These are phyloP conservation scores for Solanum ossicruentum DNA, from an alignment of 257 asterid genomes.

Conservation along the genomic window DNA sequence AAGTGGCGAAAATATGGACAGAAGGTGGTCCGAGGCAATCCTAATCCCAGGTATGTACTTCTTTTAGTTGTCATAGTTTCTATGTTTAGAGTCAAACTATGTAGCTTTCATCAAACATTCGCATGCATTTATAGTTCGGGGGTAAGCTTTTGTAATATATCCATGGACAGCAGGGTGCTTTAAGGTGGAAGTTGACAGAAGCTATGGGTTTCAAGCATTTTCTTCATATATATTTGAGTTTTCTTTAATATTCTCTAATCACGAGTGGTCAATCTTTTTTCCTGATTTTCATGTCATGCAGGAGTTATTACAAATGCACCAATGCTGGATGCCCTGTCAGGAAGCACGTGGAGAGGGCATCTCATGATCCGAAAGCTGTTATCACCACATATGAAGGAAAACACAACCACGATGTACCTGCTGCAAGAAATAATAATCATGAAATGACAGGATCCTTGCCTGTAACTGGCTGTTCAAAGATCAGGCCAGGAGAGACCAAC, in stretches of 20 bases:
- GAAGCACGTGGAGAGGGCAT: conserved; percentile 96
- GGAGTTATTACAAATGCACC: conserved; percentile 98
- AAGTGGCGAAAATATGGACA: conserved; percentile 99
- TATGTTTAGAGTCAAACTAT: too few species aligned
- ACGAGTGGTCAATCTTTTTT: background rate
- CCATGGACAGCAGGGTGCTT: background rate
- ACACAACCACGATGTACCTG: conserved; percentile 87
- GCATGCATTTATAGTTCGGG: background rate
- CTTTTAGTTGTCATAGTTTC: too few species aligned
- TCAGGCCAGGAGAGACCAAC: conserved; percentile 39
- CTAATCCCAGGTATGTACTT: conserved; percentile 72
- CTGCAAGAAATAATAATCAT: conserved; percentile 58
- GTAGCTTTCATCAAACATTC: background rate
- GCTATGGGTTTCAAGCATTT: background rate
- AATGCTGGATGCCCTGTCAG: conserved; percentile 87
- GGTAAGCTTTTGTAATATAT: background rate
- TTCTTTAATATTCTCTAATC: background rate
- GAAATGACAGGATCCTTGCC: conserved; percentile 37
- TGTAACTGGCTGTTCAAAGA: conserved; percentile 22
- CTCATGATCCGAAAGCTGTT: conserved; percentile 94
- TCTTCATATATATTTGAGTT: background rate
- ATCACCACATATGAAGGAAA: conserved; percentile 95
- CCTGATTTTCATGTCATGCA: conserved; percentile 12
- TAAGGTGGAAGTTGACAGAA: background rate
- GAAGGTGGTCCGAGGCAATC: conserved; percentile 96